These are phyloP conservation scores for Phytopythium chamaehyphon DNA, from an alignment of 352 stramenopile genomes.

Conservation along the genomic window DNA sequence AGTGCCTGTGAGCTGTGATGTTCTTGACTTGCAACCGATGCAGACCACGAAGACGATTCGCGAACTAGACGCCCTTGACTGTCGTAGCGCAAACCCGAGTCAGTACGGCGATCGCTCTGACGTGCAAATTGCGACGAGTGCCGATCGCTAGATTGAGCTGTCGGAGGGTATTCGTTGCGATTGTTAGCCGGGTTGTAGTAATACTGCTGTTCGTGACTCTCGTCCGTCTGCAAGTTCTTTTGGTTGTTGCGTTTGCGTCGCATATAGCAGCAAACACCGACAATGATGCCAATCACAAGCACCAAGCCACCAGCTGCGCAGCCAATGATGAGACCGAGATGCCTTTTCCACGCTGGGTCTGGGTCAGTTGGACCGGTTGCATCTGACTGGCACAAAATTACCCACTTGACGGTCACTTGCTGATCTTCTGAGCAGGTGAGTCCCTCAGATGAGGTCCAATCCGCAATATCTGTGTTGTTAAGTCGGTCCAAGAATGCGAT, in stretches of 20 bases:
- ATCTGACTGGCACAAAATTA: background rate
- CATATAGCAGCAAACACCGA: background rate
- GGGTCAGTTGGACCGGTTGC: too few species aligned
- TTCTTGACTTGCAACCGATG: too few species aligned
- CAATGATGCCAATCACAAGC: background rate
- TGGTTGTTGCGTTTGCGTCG: background rate
- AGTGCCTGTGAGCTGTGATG: too few species aligned
- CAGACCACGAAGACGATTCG: too few species aligned
- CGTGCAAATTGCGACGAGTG: background rate
- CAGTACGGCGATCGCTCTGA: too few species aligned
- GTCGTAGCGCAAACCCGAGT: too few species aligned
- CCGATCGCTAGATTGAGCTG: background rate
- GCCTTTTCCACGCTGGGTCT: background rate
- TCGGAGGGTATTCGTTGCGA: background rate
- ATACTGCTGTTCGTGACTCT: background rate
- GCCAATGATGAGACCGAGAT: background rate
- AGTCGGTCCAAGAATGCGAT: slow-evolving; percentile 14
- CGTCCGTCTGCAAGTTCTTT: background rate
- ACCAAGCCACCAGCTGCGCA: background rate
- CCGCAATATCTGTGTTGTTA: slow-evolving; percentile 10
- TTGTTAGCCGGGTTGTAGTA: background rate
- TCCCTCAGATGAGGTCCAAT: background rate
- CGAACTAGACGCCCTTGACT: too few species aligned
- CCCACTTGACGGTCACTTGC: background rate
- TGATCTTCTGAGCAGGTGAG: background rate